Evolutionary conservation across 257 asterid species (phyloP).

Genomic region (Solanum clarkiae): DNA sequence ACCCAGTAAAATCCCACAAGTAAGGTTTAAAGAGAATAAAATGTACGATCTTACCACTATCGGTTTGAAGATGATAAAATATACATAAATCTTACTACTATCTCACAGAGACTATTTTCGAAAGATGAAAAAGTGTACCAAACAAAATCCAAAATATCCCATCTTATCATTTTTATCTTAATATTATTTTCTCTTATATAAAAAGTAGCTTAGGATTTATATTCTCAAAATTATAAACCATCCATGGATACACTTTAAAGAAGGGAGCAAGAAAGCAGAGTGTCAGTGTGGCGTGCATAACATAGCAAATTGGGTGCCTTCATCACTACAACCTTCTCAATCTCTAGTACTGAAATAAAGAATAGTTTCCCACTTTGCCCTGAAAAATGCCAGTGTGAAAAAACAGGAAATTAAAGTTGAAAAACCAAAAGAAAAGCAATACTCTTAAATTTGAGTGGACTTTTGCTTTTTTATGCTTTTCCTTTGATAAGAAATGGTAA

Average conservation of each 20-base stretch:
- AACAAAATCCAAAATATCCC: no score
- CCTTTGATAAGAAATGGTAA: conserved; percentile 20
- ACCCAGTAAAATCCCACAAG: rapidly evolving
- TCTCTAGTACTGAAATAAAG: conserved; percentile 2
- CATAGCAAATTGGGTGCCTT: conserved; percentile 25
- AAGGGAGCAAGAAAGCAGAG: conserved; percentile 21
- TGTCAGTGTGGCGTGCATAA: conserved; percentile 55
- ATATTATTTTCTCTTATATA: not conserved
- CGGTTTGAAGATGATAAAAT: no score
- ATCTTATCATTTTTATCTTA: not conserved
- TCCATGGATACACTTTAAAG: not conserved
- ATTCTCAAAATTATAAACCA: not conserved
- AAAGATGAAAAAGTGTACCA: no score
- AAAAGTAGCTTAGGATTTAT: not conserved
- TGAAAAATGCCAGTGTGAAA: not conserved
- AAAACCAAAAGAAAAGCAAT: not conserved
- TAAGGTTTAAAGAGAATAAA: no score
- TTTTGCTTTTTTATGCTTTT: conserved; percentile 5
- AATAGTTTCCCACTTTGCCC: conserved; percentile 13
- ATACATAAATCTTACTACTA: no score
- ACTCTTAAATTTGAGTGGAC: not conserved
- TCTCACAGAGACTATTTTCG: no score
- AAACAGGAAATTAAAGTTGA: not conserved
- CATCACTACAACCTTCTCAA: conserved; percentile 9
- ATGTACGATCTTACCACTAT: no score